Evolutionary conservation across 768 basidiomycete species (phyloP).

Genomic region (Panaeolus cyanescens): DNA sequence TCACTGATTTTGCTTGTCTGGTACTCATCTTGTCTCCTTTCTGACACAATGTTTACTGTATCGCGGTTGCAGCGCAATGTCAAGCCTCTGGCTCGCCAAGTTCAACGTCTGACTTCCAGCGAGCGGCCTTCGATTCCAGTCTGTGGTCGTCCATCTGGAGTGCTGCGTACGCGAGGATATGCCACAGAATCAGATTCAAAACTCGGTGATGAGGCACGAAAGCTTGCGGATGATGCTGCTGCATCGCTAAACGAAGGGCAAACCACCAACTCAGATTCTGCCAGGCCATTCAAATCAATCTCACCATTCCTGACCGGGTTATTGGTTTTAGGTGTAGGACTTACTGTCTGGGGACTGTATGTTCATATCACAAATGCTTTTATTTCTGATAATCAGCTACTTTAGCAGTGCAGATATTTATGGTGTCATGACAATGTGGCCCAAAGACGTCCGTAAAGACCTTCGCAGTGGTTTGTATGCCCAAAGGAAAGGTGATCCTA

Average conservation of each 20-base stretch:
- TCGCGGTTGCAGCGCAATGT: not conserved
- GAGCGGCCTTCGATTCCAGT: not conserved
- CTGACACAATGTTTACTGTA: not conserved
- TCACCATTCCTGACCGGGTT: slow-evolving; percentile 28
- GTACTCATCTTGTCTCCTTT: not conserved
- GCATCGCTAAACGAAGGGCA: not conserved
- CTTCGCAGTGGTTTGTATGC: slow-evolving; percentile 67
- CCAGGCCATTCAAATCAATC: not conserved
- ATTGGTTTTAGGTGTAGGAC: slow-evolving; percentile 30
- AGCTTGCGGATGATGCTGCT: not conserved
- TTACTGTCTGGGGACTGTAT: slow-evolving; percentile 36
- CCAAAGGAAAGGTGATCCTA: slow-evolving; percentile 56
- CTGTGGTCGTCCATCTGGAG: not conserved
- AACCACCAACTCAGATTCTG: not conserved
- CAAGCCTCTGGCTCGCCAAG: not conserved
- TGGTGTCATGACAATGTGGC: slow-evolving; percentile 61
- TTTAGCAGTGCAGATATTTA: slow-evolving; percentile 17
- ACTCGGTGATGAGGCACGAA: not conserved
- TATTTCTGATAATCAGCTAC: not conserved
- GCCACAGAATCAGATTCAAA: not conserved
- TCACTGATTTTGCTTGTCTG: not conserved
- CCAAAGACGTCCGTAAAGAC: slow-evolving; percentile 59
- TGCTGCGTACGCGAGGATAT: not conserved
- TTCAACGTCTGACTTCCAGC: not conserved
- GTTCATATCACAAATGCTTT: slow-evolving; percentile 10